Evolutionary conservation across 1,284 basidiomycete genomes (phyloP), one percentile per base, ranked within the genome.

Genomic region (Cryptococcus deneoformans): DNA sequence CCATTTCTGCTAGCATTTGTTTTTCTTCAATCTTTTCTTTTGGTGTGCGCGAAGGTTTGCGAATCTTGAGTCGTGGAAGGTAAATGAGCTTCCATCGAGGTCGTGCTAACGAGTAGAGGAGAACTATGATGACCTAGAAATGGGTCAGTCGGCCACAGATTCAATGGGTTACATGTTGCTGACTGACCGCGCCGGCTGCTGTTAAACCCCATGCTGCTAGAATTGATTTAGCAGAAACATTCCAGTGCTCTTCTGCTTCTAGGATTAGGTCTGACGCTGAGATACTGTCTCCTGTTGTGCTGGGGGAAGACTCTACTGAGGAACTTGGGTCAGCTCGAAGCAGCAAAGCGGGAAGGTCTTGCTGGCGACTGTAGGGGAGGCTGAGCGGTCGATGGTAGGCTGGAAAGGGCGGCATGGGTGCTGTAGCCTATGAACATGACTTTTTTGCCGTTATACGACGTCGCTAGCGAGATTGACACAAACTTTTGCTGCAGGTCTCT

Each of bases 231-330:
- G 65, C 67, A 7, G 63, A 65, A 14, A 68, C 67, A 40, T 64
- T 66, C 62, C 62, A 68, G 50, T 67, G 67, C 39, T 64, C 53
- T 38, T 68, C 61, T 2, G 61, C 63, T 45, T 64, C 44, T 34
- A 59, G 35, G 34, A 68, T 64, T 0, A 68, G 49, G 42, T 62
- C 59, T 35, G 57, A 59, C 2, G 66, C 59, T 1, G 63, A 52
- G 8, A 67, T 50, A 3, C 58, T 61, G 16, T 40, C 50, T n/a
- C 37, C 44, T 6, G 44, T 56, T 0, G 53, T 39, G 36, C 49
- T 50, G 37, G 49, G 20, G 20, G 20, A 20, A 20, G 20, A 20
- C 20, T 20, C 20, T 20, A 20, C 20, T 20, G 20, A 20, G 20
- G 20, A 20, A 20, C 20, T 20, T 20, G 20, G 20, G 20, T 20